These are phyloP conservation scores for Apodospora peruviana DNA, from an alignment of 495 filamentous ascomycete species.

Conservation along the genomic window DNA sequence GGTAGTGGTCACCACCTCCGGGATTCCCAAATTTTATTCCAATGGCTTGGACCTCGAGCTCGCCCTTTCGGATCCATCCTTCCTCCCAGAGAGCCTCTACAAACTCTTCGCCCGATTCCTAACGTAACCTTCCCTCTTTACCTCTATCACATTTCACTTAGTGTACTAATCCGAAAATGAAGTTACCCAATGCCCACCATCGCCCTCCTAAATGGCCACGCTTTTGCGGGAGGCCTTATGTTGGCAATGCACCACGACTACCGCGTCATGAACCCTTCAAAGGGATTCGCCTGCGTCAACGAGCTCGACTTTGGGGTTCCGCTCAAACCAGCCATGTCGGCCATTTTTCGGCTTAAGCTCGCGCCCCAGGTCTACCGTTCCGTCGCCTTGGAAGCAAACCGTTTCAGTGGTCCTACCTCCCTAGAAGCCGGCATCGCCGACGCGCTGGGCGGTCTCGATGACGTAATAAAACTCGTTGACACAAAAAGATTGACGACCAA, in stretches of 20 bases:
- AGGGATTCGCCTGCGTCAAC: constrained; percentile 70
- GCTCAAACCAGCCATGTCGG: constrained; percentile 63
- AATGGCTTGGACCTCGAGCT: constrained; percentile 69
- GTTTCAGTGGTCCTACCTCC: constrained; percentile 56
- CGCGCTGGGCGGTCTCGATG: constrained; percentile 56
- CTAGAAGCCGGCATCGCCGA: constrained; percentile 64
- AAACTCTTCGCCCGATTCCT: constrained; percentile 53
- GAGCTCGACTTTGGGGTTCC: constrained; percentile 73
- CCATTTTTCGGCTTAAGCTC: constrained; percentile 68
- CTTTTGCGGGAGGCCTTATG: constrained; percentile 76
- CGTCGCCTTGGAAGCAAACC: constrained; percentile 62
- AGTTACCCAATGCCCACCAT: constrained; percentile 86
- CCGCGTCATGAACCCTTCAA: constrained; percentile 61
- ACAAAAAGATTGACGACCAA: constrained; percentile 54
- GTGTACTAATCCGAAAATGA: too few relatives aligned
- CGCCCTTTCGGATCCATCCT: constrained; percentile 44
- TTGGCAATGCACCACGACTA: constrained; percentile 82
- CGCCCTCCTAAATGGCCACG: constrained; percentile 72
- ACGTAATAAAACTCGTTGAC: constrained; percentile 48
- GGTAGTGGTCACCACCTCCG: constrained; percentile 68
- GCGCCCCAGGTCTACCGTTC: constrained; percentile 49
- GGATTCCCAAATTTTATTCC: constrained; percentile 73
- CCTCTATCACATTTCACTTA: too few relatives aligned
- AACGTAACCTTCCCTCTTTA: too few relatives aligned
- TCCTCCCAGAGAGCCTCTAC: constrained; percentile 53